Evolutionary conservation across 345 rosid genomes (phyloP), one percentile per base, ranked within the genome.

Genomic region (Brassica nigra): DNA sequence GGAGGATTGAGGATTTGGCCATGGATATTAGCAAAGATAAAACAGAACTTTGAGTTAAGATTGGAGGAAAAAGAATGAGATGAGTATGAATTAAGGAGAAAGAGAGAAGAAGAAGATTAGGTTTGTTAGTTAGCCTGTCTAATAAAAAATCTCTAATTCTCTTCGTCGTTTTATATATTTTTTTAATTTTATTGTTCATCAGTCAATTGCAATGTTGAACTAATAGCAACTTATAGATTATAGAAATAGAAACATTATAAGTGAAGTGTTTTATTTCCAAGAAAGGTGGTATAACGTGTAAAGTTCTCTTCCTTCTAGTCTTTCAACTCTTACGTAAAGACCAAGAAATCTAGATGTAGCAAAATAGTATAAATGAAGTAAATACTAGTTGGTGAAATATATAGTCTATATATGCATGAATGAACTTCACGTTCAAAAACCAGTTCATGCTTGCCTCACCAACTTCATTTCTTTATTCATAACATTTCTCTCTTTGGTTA

Each of bases 41-140:
- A 64, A 84, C 59, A 71, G 72, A 85, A 44, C 2, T 2, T 76
- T 28, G 84, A 27, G 86, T 72, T 5, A 57, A 8, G 28, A 67
- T 0, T 64, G 81, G 4, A 8, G 71, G 78, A 76, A 77, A 49
- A 33, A 82, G 44, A 29, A 33, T 12, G 64, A 55, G 14, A 29
- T 29, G 49, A 76, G 68, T 76, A 59, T 55, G 57, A n/a, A 52
- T n/a, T 52, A 52, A 52, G 57, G 18, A 52, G 57, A 52, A 23
- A 52, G 12, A 37, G 44, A 8, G 47, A 9, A 39, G 44, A 4
- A 42, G 8, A 18, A 49, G 57, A 5, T 47, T 58, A 66, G 82
- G 82, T 79, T 79, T 73, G 78, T 79, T 79, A 47, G 82, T 67
- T 79, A 79, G 61, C 61, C 54, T 79, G 82, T 78, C 82, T 42